Evolutionary conservation across 495 filamentous ascomycete species (phyloP).

Genomic region (Cladorrhinum samala): DNA sequence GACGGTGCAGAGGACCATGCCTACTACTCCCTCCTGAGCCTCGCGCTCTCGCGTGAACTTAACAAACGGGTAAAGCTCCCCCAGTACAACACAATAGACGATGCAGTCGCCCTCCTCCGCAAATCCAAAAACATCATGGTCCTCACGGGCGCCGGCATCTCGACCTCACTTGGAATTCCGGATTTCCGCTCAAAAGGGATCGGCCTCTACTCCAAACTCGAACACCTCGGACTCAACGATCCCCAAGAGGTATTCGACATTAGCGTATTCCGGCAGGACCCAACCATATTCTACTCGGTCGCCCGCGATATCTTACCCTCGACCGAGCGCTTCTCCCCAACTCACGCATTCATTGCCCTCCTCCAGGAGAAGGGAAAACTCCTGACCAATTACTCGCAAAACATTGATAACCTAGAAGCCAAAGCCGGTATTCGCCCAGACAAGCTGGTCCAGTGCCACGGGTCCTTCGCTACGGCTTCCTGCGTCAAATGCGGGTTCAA

Average conservation of each 20-base stretch:
- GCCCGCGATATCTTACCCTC: slow-evolving; percentile 86
- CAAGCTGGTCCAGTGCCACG: slow-evolving; percentile 93
- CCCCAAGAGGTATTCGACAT: slow-evolving; percentile 97
- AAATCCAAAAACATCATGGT: slow-evolving; percentile 80
- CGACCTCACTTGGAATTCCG: slow-evolving; percentile 81
- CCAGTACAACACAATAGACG: slow-evolving; percentile 79
- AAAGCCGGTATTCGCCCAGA: slow-evolving; percentile 75
- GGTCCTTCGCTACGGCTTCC: slow-evolving; percentile 86
- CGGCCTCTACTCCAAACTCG: slow-evolving; percentile 80
- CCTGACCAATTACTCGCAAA: slow-evolving; percentile 95
- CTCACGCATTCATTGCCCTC: slow-evolving; percentile 92
- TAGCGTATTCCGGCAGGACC: slow-evolving; percentile 75
- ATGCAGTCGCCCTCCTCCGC: slow-evolving; percentile 72
- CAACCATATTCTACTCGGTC: slow-evolving; percentile 84
- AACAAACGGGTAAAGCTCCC: slow-evolving; percentile 72
- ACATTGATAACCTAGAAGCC: slow-evolving; percentile 94
- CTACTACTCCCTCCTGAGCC: slow-evolving; percentile 66
- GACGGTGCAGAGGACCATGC: slow-evolving; percentile 67
- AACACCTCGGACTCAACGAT: slow-evolving; percentile 63
- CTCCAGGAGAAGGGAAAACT: slow-evolving; percentile 86
- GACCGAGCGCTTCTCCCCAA: slow-evolving; percentile 68
- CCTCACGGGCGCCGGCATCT: slow-evolving; percentile 90
- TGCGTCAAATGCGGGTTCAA: slow-evolving; percentile 76
- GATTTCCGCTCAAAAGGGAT: slow-evolving; percentile 83
- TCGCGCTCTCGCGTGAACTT: slow-evolving; percentile 77